A percentile compares a stretch with the other conserved stretches of the same genome.
phyloP scores from a whole-genome alignment of 768 basidiomycete species.

The Collybia sordida region DNA sequence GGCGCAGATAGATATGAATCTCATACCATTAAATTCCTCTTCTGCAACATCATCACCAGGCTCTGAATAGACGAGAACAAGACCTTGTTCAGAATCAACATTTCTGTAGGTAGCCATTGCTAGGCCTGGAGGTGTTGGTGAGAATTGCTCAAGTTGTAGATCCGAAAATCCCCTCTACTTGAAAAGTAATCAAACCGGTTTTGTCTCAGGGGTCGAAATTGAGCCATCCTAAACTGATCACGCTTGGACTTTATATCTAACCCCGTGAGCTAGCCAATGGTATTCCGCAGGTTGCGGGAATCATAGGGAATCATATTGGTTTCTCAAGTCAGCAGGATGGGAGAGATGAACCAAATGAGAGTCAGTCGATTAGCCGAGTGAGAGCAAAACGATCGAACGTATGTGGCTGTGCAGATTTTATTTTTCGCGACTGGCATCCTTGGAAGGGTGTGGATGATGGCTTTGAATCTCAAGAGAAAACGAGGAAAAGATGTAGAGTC shows the following conservation, averaged over 20 bases:
- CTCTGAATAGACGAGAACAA: slow-evolving; percentile 14
- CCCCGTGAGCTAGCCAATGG: not conserved
- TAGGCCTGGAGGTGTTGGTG: not conserved
- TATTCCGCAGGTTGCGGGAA: not conserved
- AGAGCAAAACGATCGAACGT: slow-evolving; percentile 5
- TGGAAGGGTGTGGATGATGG: slow-evolving; percentile 13
- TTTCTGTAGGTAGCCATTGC: slow-evolving; percentile 8
- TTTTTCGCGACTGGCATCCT: not conserved
- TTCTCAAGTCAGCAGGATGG: not conserved
- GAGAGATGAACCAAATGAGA: not conserved
- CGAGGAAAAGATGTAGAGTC: slow-evolving; percentile 14
- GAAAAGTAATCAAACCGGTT: slow-evolving; percentile 7
- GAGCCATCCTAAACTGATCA: no score
- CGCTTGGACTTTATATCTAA: not conserved
- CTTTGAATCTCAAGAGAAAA: slow-evolving; percentile 27
- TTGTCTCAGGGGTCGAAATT: not conserved
- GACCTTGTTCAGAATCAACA: slow-evolving; percentile 5
- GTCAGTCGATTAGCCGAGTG: not conserved
- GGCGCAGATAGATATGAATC: not conserved
- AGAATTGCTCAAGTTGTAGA: not conserved
- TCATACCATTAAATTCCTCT: slow-evolving; percentile 1
- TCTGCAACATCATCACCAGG: slow-evolving; percentile 3
- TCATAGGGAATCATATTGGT: not conserved
- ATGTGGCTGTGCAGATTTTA: slow-evolving; percentile 35
- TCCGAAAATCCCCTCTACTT: not conserved